Percentiles rank a stretch among this genome's conserved stretches.
Conservation (phyloP, 768 basidiomycete species). For the Tricholoma sp. region DNA sequence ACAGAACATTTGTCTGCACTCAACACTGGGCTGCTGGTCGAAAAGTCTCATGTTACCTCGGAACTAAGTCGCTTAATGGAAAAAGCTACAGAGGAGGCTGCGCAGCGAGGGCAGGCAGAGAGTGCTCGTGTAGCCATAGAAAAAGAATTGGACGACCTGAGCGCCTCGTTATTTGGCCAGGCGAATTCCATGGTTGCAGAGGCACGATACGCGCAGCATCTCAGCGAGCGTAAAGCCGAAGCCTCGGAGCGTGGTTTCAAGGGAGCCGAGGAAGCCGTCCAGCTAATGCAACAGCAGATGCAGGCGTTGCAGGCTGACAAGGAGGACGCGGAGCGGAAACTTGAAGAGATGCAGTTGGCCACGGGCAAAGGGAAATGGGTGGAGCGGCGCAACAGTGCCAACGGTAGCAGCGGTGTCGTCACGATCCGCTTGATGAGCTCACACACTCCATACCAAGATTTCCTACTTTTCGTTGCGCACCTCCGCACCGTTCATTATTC, state of each 20-base stretch:
- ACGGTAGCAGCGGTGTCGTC: conserved; percentile 22
- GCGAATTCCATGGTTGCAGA: conserved; percentile 99
- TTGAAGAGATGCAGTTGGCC: conserved; percentile 40
- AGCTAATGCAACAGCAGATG: conserved; percentile 81
- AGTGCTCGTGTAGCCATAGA: conserved; percentile 79
- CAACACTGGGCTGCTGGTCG: conserved; percentile 88
- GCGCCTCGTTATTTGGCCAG: conserved; percentile 83
- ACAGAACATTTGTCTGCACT: conserved; percentile 84
- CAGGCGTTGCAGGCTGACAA: conserved; percentile 67
- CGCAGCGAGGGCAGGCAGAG: conserved; percentile 87
- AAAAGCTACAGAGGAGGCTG: conserved; percentile 91
- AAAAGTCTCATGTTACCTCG: conserved; percentile 81
- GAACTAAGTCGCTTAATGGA: conserved; percentile 95
- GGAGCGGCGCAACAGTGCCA: conserved; percentile 31
- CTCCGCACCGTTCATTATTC: conserved; percentile 64
- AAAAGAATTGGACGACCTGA: conserved; percentile 91
- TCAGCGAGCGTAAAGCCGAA: conserved; percentile 70
- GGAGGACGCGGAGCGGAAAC: conserved; percentile 51
- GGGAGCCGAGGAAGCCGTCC: conserved; percentile 83
- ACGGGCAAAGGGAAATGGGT: conserved; percentile 72
- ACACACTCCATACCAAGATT: conserved; percentile 79
- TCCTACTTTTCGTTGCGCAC: conserved; percentile 70
- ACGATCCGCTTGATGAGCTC: conserved; percentile 52
- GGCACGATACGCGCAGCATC: conserved; percentile 62
- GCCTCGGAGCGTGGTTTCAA: conserved; percentile 73